phyloP scores from a whole-genome alignment of 805 yeast genomes.

The Saccharomycopsis fodiens region DNA sequence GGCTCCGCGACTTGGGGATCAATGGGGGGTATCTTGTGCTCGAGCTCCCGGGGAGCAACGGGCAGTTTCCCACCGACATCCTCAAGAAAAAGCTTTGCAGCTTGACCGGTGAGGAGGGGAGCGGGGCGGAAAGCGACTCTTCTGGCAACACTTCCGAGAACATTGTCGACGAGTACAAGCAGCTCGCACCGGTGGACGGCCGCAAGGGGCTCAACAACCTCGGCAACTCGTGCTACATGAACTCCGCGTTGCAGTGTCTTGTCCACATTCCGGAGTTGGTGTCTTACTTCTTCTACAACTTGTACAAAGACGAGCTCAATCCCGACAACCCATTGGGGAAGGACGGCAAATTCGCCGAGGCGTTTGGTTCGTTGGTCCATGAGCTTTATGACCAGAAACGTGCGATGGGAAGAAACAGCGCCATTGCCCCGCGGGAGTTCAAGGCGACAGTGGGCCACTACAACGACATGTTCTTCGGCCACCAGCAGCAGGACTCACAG shows the following conservation, averaged over 20 bases:
- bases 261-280: constrained; percentile 79
- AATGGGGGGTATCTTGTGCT: constrained; percentile 12
- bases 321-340: constrained; percentile 76
- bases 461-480: constrained; percentile 71
- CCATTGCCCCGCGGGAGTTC: constrained; percentile 65
- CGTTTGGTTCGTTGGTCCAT: constrained; percentile 65
- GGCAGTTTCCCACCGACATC: constrained; percentile 10
- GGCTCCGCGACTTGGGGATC: constrained; percentile 2
- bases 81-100: constrained; percentile 1
- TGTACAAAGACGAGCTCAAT: constrained; percentile 62
- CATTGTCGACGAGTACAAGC: background rate
- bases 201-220: constrained; percentile 57
- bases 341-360: constrained; percentile 69
- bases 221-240: constrained; percentile 94
- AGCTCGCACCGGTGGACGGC: constrained; percentile 35
- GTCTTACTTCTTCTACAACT: constrained; percentile 59
- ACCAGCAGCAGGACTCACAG: constrained; percentile 88
- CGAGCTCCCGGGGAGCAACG: constrained; percentile 6
- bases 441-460: constrained; percentile 71
- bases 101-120: constrained; percentile 5
- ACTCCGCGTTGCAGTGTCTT: constrained; percentile 86
- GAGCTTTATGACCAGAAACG: constrained; percentile 40
- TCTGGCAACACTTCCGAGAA: background rate
- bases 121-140: constrained; percentile 11
- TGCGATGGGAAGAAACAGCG: constrained; percentile 14